These are phyloP conservation scores for Fusarium irregulare DNA, from an alignment of 2,329 filamentous ascomycete genomes.

Conservation along the genomic window DNA sequence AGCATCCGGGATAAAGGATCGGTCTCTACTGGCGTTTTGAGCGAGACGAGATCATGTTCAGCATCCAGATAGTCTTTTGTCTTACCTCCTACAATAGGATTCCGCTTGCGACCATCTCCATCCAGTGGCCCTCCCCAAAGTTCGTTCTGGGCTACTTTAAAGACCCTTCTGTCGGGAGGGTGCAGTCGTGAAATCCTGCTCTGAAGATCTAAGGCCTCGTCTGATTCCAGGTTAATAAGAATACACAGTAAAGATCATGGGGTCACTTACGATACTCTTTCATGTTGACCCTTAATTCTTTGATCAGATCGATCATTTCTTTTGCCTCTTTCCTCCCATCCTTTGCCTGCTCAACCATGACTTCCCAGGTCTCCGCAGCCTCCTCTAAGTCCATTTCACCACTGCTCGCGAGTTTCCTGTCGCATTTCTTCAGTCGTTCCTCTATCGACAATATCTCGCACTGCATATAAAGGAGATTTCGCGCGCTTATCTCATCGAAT, in stretches of 20 bases:
- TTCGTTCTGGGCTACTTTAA: background rate
- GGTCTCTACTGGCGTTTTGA: background rate
- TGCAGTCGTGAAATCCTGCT: background rate
- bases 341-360: background rate
- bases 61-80: background rate
- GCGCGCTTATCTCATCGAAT: background rate
- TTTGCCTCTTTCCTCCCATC: fast-evolving
- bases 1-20: background rate
- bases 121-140: background rate
- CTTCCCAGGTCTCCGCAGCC: constrained; percentile 9
- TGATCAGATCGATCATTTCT: background rate
- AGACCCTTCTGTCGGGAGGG: fast-evolving
- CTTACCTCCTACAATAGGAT: background rate
- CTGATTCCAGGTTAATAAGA: background rate
- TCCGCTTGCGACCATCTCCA: fast-evolving
- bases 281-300: fast-evolving
- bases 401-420: background rate
- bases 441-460: background rate
- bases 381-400: background rate
- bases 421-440: background rate
- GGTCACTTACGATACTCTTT: constrained; percentile 12
- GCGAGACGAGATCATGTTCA: background rate
- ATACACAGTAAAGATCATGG: no score
- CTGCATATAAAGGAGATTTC: constrained; percentile 6
- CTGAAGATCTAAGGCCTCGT: background rate